Conservation (phyloP, 73 alveolate genomes). For the Tetrahymena elliotti region DNA sequence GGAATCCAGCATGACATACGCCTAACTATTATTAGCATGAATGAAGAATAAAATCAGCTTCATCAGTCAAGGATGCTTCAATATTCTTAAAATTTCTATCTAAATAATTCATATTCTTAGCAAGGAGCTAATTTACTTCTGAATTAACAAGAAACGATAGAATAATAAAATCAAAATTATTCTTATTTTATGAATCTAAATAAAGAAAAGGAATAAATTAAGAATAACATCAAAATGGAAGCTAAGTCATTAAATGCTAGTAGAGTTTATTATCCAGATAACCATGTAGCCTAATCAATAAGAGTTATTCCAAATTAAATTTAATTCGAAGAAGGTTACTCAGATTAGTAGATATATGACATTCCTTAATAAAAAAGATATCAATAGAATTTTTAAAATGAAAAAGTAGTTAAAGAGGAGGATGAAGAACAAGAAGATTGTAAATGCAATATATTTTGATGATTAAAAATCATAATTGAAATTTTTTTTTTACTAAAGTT, state of each 20-base stretch:
- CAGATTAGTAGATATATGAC: not conserved
- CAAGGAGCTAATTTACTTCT: not conserved
- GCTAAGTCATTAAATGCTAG: not conserved
- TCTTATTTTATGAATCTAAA: not conserved
- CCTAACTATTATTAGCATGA: not conserved
- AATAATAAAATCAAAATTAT: not conserved
- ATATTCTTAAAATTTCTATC: not conserved
- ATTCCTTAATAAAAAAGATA: not conserved
- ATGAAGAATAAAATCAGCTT: not conserved
- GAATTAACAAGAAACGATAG: not conserved
- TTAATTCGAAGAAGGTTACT: not conserved
- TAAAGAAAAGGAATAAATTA: not conserved
- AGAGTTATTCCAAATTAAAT: not conserved
- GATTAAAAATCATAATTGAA: not conserved
- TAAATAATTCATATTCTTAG: not conserved
- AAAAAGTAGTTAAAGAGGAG: not conserved
- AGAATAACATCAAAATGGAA: not conserved
- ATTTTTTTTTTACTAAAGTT: no score
- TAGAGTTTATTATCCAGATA: not conserved
- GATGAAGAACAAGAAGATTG: not conserved
- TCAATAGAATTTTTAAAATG: not conserved
- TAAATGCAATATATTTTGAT: not conserved
- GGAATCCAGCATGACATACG: not conserved
- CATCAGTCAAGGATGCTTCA: not conserved
- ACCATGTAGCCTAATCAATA: not conserved